Evolutionary conservation across 768 basidiomycete species (phyloP), one percentile per base, ranked within the genome.

Genomic region (Amylocystis lapponica): DNA sequence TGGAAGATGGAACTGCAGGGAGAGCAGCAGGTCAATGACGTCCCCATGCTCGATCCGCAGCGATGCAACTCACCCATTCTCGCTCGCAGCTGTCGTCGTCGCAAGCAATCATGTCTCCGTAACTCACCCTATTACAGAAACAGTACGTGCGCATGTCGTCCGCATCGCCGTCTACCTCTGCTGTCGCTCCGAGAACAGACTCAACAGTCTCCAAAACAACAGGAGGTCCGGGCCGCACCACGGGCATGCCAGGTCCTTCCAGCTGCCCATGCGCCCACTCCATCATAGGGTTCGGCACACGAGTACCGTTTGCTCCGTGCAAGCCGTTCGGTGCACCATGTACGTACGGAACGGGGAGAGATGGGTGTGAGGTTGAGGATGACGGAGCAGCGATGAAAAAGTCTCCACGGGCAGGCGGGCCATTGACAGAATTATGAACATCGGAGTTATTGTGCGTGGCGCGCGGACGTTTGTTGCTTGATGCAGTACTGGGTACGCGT

Each of bases 61-160:
- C 27, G 41, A 36, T 39, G 35, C 52, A 6, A 82, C 87, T 59
- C 53, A 94, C 92, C 92, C 92, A 96, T 83, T 94, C 91, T 45
- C 72, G 71, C 53, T 83, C 79, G 66, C 92, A 95, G 34, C 73
- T 70, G 14, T 70, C 67, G 54, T 83, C 87, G 61, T 96, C 92
- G 61, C 92, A 96, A 19, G 83, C 92, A 54, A 96, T 88, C 92
- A 96, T 95, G 67, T 93, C 86, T 27, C 93, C 93, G 54, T 84
- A 93, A 56, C 88, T 91, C 47, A 81, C 74, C 14, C 84, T 70
- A 51, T 87, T 73, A 62, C 93, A 97, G 69, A 82, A 74, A 65
- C 93, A 97, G 58, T 97, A 95, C 12, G 75, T 73, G 54, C 71
- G 77, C 40, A 75, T 69, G 55, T 78, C 74, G 35, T 75, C 75